Base-by-base conservation (phyloP, 768 basidiomycete genomes). In the Amylocystis lapponica region DNA sequence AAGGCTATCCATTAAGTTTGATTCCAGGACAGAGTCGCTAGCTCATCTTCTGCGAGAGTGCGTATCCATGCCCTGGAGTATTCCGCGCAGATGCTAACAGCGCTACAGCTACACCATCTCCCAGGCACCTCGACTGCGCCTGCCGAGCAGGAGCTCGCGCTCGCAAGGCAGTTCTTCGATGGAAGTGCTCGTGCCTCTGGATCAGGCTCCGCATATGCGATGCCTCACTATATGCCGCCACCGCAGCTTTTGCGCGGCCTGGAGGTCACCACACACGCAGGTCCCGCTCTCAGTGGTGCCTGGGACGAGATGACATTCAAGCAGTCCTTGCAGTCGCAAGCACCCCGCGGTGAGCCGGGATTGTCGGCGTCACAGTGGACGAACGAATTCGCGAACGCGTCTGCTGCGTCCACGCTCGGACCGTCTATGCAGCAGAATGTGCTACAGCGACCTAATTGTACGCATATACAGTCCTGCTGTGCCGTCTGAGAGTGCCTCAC, bases 131-230 rank as follows among this genome's bases (percentile, higher is more conserved):
- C 75, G 0, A 59, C 69, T 14, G 51, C 62, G 19, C 66, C 67
- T 39, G 69, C 68, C 46, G 77, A 81, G 52, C 83, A 79, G 38
- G 88, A 92, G 62, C 61, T 80, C 36, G 75, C 78, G 12, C 74
- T 87, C 49, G 88, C 87, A 21, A 79, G 83, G 34, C 86, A 86
- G 51, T 92, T 92, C 61, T 92, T 92, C 56, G 75, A 81, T 47
- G 61, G 61, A 27, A 63, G 64, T 38, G 59, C 66, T 2, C 65
- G 70, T 17, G 59, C 56, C 19, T 53, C 62, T 16, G 56, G 61
- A 1, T 52, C 60, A 22, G 58, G 52, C 9, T 66, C 66, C 12
- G 61, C 64, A 27, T 67, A 69, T 47, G 52, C 61, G 23, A 49
- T 66, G 27, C 61, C 62, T 2, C 58, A 65, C 30, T 58, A 63